Percentiles rank a stretch among this genome's conserved stretches.
phyloP scores from a whole-genome alignment of 768 basidiomycete genomes.

The Psilocybe cubensis region DNA sequence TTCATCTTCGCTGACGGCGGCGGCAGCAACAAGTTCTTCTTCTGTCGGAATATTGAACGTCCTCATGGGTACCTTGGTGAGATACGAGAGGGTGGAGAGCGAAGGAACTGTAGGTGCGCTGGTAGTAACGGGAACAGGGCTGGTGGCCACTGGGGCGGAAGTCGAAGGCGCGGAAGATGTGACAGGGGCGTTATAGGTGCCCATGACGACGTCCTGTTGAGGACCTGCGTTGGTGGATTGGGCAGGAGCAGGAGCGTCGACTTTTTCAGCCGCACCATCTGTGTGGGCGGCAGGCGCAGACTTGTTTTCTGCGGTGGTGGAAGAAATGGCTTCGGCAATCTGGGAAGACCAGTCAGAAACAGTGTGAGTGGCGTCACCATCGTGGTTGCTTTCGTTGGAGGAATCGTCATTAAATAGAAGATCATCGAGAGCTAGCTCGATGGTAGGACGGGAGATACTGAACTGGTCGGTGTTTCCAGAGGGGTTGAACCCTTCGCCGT shows the following conservation, averaged over 20 bases:
- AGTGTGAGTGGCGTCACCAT: not conserved
- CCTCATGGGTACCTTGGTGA: slow-evolving; percentile 2
- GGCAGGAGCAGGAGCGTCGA: slow-evolving; percentile 7
- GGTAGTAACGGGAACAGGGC: not conserved
- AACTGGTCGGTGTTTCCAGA: slow-evolving; percentile 53
- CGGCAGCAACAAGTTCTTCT: slow-evolving; percentile 26
- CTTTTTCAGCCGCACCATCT: slow-evolving; percentile 12
- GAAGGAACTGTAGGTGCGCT: slow-evolving; percentile 12
- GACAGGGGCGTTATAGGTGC: slow-evolving; percentile 10
- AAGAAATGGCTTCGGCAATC: slow-evolving; percentile 10
- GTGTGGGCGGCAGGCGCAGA: slow-evolving; percentile 2
- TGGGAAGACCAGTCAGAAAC: slow-evolving; percentile 20
- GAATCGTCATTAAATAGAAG: slow-evolving; percentile 59
- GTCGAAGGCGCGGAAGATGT: too few species aligned
- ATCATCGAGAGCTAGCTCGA: slow-evolving; percentile 87
- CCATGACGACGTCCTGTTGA: slow-evolving; percentile 37
- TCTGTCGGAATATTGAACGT: too few species aligned
- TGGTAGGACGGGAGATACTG: slow-evolving; percentile 75
- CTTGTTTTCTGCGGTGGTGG: slow-evolving; percentile 4
- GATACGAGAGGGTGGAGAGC: slow-evolving; percentile 4
- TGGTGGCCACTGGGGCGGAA: not conserved
- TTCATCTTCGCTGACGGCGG: slow-evolving; percentile 41
- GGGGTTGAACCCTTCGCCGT: slow-evolving; percentile 72
- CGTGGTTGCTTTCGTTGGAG: slow-evolving; percentile 16
- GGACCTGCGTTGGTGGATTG: slow-evolving; percentile 27